These are phyloP conservation scores for Chenopodium quinoa DNA, from an alignment of 148 eudicot species.

Conservation along the genomic window DNA sequence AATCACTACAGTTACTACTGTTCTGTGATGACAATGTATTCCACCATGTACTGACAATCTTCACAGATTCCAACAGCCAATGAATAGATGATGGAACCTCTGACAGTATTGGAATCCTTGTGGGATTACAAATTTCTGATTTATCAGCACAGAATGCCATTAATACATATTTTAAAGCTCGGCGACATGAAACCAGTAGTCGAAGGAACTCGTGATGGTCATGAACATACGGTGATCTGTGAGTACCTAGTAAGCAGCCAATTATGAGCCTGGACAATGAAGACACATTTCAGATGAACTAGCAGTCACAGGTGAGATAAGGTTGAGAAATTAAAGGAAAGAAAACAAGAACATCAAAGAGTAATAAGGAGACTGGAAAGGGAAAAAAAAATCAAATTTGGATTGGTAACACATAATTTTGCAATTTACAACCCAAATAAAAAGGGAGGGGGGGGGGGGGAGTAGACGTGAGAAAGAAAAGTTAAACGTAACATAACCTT, in stretches of 20 bases:
- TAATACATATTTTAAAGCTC: constrained; percentile 49
- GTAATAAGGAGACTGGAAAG: neutral
- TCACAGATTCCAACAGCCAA: constrained; percentile 71
- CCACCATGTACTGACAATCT: constrained; percentile 36
- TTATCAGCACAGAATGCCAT: constrained; percentile 49
- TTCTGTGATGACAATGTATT: constrained; percentile 35
- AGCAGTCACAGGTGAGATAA: neutral
- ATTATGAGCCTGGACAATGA: constrained; percentile 64
- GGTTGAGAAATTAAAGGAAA: neutral
- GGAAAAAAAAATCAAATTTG: neutral
- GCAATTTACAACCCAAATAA: neutral
- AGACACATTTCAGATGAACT: constrained; percentile 7
- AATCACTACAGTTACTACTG: constrained; percentile 29
- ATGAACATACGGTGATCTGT: constrained; percentile 24
- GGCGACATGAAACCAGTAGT: constrained; percentile 71
- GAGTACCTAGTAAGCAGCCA: constrained; percentile 45
- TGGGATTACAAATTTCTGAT: constrained; percentile 34
- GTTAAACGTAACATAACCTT: constrained; percentile 41
- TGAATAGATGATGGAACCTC: constrained; percentile 43
- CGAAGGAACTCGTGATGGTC: constrained; percentile 43
- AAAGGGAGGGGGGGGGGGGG: neutral
- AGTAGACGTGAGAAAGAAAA: neutral
- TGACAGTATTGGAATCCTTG: constrained; percentile 31
- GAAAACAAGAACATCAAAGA: neutral
- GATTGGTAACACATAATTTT: neutral